Base-by-base conservation (phyloP, 2,329 filamentous ascomycete species). In the Biscogniauxia sp. region DNA sequence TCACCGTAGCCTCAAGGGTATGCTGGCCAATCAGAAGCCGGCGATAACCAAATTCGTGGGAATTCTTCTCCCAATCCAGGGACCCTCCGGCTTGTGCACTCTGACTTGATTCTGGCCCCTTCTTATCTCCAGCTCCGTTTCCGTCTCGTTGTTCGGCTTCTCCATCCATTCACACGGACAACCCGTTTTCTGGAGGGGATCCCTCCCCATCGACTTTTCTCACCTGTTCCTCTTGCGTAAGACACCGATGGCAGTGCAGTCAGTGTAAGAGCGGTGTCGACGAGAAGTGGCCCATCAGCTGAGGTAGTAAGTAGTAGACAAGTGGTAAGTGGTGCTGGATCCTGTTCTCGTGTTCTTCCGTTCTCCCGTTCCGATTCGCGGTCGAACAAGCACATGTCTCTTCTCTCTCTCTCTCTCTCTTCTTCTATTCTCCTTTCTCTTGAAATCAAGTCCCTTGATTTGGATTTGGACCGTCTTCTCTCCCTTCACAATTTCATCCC, bases 11-110 rank as follows among this genome's bases (percentile, higher is more conserved):
- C 20, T 60, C 51, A 58, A 57, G 54, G 11, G 50, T n/a, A 23
- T 11, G 6, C 55, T n/a, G 13, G 17, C 64, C 2, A 66, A 66
- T 65, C 59, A 65, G 20, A 59, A 2, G 25, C 23, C 17, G n/a
- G 53, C 57, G 63, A 66, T 66, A 65, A 59, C 61, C 61, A 55
- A 45, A n/a, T 45, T 17, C 13, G 15, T 5, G 32, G 23, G 20
- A 63, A 32, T 32, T 32, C 28, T 32, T 63, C 59, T 54, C 56
- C 61, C 57, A 62, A 62, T 63, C 61, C 62, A 59, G 61, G 62
- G 55, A 32, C 57, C 60, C 54, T 60, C 53, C 53, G n/a, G 57
- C 53, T 59, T 57, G 56, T 49, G 56, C 53, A 45, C 37, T 57
- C 55, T 58, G 55, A 17, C 41, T 37, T 37, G 20, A 53, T 53